These are phyloP conservation scores for Helicocarpus griseus DNA, from an alignment of 2,329 filamentous ascomycete genomes.

Conservation along the genomic window DNA sequence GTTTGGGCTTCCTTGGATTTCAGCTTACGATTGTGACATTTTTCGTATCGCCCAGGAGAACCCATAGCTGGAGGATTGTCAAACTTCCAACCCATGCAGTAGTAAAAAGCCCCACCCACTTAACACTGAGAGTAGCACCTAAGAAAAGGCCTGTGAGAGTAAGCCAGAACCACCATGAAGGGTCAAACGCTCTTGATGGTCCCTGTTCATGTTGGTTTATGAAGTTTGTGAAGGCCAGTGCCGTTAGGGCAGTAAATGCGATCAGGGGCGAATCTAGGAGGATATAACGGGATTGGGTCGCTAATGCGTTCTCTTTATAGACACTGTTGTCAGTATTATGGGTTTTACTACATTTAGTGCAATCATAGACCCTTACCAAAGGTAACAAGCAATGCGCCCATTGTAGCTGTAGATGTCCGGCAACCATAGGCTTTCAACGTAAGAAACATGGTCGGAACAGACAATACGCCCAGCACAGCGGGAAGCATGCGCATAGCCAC, in stretches of 20 bases:
- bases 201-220: slow-evolving; percentile 95
- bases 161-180: slow-evolving; percentile 98
- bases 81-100: slow-evolving; percentile 95
- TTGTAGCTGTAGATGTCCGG: slow-evolving; percentile 69
- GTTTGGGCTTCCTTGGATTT: slow-evolving; percentile 58
- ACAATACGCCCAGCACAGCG: slow-evolving; percentile 75
- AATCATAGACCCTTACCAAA: slow-evolving; percentile 55
- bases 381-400: slow-evolving; percentile 79
- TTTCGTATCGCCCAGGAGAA: slow-evolving; percentile 79
- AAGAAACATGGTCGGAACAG: slow-evolving; percentile 88
- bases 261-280: slow-evolving; percentile 92
- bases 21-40: slow-evolving; percentile 64
- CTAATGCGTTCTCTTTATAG: slow-evolving; percentile 73
- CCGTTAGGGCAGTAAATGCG: slow-evolving; percentile 85
- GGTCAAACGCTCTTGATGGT: slow-evolving; percentile 73
- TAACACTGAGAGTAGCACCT: slow-evolving; percentile 86
- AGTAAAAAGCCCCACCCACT: slow-evolving; percentile 98
- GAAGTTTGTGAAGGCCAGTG: slow-evolving; percentile 82
- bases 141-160: slow-evolving; percentile 74
- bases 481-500: slow-evolving; percentile 95
- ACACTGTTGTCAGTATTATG: slow-evolving; percentile 9
- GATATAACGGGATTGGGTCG: slow-evolving; percentile 91
- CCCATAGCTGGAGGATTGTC: slow-evolving; percentile 88
- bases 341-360: neutral
- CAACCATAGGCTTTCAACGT: slow-evolving; percentile 87